These are phyloP conservation scores for Colletotrichum higginsianum DNA, from an alignment of 2,329 filamentous ascomycete genomes.

Conservation along the genomic window DNA sequence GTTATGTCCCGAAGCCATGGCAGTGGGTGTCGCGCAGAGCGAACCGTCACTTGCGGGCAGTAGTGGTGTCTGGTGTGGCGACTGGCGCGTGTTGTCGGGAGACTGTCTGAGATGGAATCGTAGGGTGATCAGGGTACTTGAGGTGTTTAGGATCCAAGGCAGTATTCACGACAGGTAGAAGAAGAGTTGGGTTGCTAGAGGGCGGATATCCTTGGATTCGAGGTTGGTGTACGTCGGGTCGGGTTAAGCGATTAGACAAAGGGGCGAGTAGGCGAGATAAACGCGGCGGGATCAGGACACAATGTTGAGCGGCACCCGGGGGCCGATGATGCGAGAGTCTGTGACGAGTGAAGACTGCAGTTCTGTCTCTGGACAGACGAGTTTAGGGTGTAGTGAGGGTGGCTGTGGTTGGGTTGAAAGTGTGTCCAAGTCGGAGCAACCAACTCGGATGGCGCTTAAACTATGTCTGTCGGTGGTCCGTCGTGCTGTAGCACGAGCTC, in stretches of 20 bases:
- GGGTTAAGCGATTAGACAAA: slow-evolving; percentile 24
- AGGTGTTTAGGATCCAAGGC: background rate
- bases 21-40: slow-evolving; percentile 27
- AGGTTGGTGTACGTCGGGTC: slow-evolving; percentile 26
- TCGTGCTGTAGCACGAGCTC: slow-evolving; percentile 9
- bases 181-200: background rate
- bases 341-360: slow-evolving; percentile 34
- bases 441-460: slow-evolving; percentile 42
- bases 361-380: slow-evolving; percentile 12
- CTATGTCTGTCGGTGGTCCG: slow-evolving; percentile 18
- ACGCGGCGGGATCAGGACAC: slow-evolving; percentile 10
- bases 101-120: background rate
- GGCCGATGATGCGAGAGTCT: slow-evolving; percentile 6
- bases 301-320: background rate
- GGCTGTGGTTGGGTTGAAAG: slow-evolving; percentile 36
- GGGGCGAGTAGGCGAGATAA: slow-evolving; percentile 24
- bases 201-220: slow-evolving; percentile 1
- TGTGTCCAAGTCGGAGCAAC: slow-evolving; percentile 10
- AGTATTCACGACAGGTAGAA: background rate
- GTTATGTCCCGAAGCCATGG: slow-evolving; percentile 63
- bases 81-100: background rate
- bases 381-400: slow-evolving; percentile 32
- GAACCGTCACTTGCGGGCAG: background rate
- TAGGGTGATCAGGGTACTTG: background rate
- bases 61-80: background rate